Evolutionary conservation across 2,329 filamentous ascomycete genomes (phyloP), one percentile per base, ranked within the genome.

Genomic region (Alternaria alternata): DNA sequence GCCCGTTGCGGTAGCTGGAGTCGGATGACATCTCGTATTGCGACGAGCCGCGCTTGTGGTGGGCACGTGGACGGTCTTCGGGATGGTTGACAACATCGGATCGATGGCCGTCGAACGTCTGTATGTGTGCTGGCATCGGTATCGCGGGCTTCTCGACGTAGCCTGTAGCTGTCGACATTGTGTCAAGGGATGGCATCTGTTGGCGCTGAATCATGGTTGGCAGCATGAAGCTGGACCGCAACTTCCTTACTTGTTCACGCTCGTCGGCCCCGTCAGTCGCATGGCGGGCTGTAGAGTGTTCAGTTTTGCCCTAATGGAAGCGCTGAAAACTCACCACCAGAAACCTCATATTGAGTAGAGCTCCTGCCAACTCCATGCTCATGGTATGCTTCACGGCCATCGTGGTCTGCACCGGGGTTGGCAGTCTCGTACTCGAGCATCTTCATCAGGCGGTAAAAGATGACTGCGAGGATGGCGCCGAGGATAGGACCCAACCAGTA

Each of bases 391-490:
- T 80, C 78, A 26, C 75, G 77, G 28, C 81, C 81, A 69, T 83
- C 80, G 63, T 80, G 78, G 62, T 84, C 82, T 56, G 80, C 79
- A 42, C 78, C 80, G 3, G 82, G 82, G 61, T 83, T 84, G 46
- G 82, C 81, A 14, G 82, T 83, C 70, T 84, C 82, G 65, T 84
- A 84, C 66, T 84, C 81, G 30, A 84, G 75, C 20, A 75, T 55
- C 67, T 84, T 84, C 72, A 85, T 78, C 59, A 84, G 70, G 30
- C 79, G 78, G 69, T 84, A 84, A 67, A 84, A 82, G n/a, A 77
- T 64, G 3, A 82, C 81, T 12, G 82, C 81, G 3, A 84, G 57
- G 12, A 83, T 56, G 4, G 82, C 70, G 18, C 83, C 83, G 5
- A 84, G 74, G 6, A 77, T 62, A 5, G 82, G 82, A 1, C 83